A percentile compares a stretch with the other conserved stretches of the same genome.
Evolutionary conservation across 129 eudicot genomes (phyloP).

Genomic region (Flaveria sonorensis): DNA sequence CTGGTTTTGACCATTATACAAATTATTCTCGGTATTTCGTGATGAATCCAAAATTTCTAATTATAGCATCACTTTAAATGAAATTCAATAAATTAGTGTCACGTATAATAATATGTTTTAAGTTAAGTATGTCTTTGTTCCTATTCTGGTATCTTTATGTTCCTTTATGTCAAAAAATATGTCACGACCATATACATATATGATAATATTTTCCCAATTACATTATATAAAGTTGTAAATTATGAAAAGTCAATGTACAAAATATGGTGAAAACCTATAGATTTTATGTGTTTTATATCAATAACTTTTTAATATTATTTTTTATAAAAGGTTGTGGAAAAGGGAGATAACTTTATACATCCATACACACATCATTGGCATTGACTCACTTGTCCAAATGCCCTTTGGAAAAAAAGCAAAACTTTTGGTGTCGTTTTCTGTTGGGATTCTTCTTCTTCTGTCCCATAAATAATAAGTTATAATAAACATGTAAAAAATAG

Average conservation of each 20-base stretch:
- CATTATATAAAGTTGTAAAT: neutral
- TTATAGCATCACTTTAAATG: too few relatives aligned
- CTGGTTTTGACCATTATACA: neutral
- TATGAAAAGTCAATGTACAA: neutral
- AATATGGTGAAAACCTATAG: neutral
- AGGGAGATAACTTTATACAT: constrained; percentile 33
- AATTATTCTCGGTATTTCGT: neutral
- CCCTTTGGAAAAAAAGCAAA: constrained; percentile 37
- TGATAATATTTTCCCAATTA: neutral
- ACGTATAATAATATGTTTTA: too few relatives aligned
- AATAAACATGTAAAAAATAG: neutral
- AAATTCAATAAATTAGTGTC: too few relatives aligned
- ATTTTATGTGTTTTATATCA: too few relatives aligned
- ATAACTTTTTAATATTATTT: too few relatives aligned
- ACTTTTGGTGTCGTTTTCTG: constrained; percentile 38
- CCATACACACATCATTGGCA: constrained; percentile 52
- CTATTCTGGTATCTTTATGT: too few relatives aligned
- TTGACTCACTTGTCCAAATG: constrained; percentile 62
- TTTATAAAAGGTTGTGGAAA: constrained; percentile 27
- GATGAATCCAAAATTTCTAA: neutral
- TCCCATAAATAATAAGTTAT: neutral
- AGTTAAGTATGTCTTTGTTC: too few relatives aligned
- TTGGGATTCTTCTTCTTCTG: constrained; percentile 34
- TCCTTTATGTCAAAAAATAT: neutral
- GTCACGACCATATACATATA: neutral